Conservation (phyloP, 345 rosid genomes). For the Cardamine resedifolia region DNA sequence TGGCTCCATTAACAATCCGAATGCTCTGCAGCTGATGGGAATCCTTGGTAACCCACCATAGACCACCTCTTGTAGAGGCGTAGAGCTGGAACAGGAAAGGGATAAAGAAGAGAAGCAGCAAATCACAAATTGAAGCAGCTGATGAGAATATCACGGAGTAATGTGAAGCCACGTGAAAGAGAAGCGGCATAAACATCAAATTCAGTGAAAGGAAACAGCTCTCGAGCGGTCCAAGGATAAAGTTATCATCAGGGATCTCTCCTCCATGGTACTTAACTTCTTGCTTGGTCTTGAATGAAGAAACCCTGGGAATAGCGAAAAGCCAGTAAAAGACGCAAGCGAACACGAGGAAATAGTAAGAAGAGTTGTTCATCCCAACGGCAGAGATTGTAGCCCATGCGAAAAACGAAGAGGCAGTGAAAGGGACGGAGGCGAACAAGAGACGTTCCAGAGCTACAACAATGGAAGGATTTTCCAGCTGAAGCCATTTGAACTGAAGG, state of each 20-base stretch:
- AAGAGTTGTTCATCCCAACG: conserved; percentile 80
- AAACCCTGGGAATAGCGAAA: conserved; percentile 73
- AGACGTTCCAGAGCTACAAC: conserved; percentile 90
- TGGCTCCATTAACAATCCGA: conserved; percentile 80
- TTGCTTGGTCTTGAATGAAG: conserved; percentile 83
- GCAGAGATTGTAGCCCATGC: conserved; percentile 96
- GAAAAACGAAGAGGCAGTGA: conserved; percentile 75
- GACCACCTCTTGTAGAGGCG: conserved; percentile 90
- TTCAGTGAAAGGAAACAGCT: conserved; percentile 78
- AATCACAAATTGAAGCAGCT: conserved; percentile 65
- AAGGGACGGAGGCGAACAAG: conserved; percentile 80
- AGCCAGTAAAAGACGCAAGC: conserved; percentile 94
- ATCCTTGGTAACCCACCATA: conserved; percentile 92
- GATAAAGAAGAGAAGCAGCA: conserved; percentile 80
- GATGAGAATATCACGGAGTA: conserved; percentile 75
- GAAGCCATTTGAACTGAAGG: conserved; percentile 98
- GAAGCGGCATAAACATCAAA: conserved; percentile 75
- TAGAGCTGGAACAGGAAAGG: conserved; percentile 90
- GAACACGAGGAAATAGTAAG: conserved; percentile 77
- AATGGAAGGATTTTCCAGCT: conserved; percentile 79
- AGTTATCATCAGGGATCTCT: conserved; percentile 82
- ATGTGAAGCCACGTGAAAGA: conserved; percentile 87
- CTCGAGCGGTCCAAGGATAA: conserved; percentile 75
- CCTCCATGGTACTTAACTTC: conserved; percentile 92
- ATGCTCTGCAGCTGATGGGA: conserved; percentile 70